A percentile compares a stretch with the other conserved stretches of the same genome.
phyloP scores from a whole-genome alignment of 805 yeast species.

The Pichia eremophila region DNA sequence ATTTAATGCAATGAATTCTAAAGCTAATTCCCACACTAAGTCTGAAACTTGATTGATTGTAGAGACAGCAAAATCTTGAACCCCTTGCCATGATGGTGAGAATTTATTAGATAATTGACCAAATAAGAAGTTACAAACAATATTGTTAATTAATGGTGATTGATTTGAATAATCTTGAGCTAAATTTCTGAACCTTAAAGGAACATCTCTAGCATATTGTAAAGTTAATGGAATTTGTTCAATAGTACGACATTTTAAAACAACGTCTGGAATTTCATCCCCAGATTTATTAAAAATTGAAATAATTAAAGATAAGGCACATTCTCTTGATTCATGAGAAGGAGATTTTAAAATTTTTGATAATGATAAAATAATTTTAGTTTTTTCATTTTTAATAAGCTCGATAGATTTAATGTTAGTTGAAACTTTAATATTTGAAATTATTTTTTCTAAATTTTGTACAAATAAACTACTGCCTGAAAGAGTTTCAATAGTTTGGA shows the following conservation, averaged over 20 bases:
- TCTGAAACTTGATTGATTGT: conserved; percentile 34
- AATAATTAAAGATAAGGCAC: conserved; percentile 33
- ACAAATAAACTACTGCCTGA: conserved; percentile 30
- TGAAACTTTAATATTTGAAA: conserved; percentile 8
- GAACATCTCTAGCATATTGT: conserved; percentile 63
- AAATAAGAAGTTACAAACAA: conserved; percentile 41
- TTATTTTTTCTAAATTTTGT: conserved; percentile 25
- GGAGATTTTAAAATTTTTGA: conserved; percentile 37
- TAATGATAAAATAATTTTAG: conserved; percentile 16
- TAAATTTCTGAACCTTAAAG: conserved; percentile 55
- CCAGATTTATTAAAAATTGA: conserved; percentile 29
- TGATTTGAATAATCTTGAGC: conserved; percentile 32
- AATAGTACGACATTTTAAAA: conserved; percentile 41
- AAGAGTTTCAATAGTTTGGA: conserved; percentile 17
- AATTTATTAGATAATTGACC: conserved; percentile 71
- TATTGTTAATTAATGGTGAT: conserved; percentile 19
- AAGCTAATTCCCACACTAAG: conserved; percentile 48
- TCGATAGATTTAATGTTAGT: conserved; percentile 2
- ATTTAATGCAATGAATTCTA: conserved; percentile 24
- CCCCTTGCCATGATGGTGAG: conserved; percentile 81
- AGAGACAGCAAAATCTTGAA: conserved; percentile 47
- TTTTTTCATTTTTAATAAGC: conserved; percentile 4
- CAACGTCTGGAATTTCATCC: conserved; percentile 15
- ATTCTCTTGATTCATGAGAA: conserved; percentile 39
- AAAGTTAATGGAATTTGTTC: conserved; percentile 70